phyloP scores from a whole-genome alignment of 768 basidiomycete genomes.

The Tylopilus sp. region DNA sequence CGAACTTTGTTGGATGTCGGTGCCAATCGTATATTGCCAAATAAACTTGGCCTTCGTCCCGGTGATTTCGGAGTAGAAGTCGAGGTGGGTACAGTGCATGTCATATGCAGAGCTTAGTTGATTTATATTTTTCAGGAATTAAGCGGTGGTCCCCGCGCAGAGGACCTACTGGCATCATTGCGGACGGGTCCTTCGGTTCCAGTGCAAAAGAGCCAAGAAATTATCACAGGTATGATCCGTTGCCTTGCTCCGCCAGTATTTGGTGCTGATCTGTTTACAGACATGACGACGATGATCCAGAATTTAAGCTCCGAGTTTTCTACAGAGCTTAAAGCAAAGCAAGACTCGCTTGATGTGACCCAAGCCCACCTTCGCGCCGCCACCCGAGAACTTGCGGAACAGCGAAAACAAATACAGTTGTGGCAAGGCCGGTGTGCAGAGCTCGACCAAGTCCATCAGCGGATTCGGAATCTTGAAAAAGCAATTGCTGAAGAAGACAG shows the following conservation, averaged over 20 bases:
- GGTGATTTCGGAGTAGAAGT: conserved; percentile 94
- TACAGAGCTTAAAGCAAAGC: conserved; percentile 79
- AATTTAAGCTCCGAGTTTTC: conserved; percentile 75
- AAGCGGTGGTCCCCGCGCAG: conserved; percentile 64
- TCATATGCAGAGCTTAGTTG: neutral
- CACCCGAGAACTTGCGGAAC: conserved; percentile 87
- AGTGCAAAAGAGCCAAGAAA: conserved; percentile 84
- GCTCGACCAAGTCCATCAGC: conserved; percentile 77
- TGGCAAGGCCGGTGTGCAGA: conserved; percentile 75
- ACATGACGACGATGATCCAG: conserved; percentile 85
- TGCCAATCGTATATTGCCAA: conserved; percentile 83
- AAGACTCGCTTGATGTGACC: conserved; percentile 82
- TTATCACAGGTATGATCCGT: conserved; percentile 59
- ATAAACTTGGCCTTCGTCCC: conserved; percentile 90
- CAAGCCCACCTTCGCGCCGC: conserved; percentile 85
- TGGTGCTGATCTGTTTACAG: conserved; percentile 37
- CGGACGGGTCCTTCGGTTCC: conserved; percentile 73
- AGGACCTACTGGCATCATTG: conserved; percentile 75
- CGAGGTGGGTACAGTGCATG: conserved; percentile 52
- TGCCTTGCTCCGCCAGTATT: neutral
- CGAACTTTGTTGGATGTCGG: conserved; percentile 86
- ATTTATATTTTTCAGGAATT: conserved; percentile 56
- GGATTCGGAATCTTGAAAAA: conserved; percentile 79
- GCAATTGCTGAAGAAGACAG: conserved; percentile 74
- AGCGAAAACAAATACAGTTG: conserved; percentile 76